Conservation (phyloP, 2,329 filamentous ascomycete species). For the Exophiala lecanii-corni region DNA sequence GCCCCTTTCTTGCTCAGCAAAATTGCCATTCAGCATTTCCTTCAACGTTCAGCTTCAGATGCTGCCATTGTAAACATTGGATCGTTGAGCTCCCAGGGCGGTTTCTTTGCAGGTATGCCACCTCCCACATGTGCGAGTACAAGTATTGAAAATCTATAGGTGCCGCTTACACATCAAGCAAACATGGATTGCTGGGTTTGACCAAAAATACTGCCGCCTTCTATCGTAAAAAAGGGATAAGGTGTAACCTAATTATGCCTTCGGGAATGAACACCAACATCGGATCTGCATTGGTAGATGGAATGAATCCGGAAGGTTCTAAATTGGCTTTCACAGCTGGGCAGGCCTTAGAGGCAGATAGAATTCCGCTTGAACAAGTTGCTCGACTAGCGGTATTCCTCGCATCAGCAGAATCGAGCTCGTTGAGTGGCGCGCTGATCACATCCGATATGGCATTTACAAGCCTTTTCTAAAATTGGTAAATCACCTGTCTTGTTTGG, state of each 20-base stretch:
- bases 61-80: neutral
- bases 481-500: too few relatives aligned
- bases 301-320: neutral
- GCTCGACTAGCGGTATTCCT: neutral
- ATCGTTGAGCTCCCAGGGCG: neutral
- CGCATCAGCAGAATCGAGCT: neutral
- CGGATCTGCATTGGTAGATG: neutral
- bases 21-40: neutral
- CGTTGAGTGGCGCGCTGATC: neutral
- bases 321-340: neutral
- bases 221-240: constrained; percentile 53
- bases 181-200: constrained; percentile 51
- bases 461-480: neutral
- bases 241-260: constrained; percentile 48
- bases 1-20: neutral
- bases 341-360: neutral
- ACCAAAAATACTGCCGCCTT: constrained; percentile 55
- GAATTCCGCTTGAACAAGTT: neutral
- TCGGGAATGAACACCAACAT: constrained; percentile 57
- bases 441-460: neutral
- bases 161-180: constrained; percentile 50
- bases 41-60: neutral
- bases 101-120: neutral
- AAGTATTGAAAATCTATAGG: constrained; percentile 27
- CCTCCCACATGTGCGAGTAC: neutral